A percentile compares a stretch with the other conserved stretches of the same genome.
These are phyloP conservation scores for Ustilago curta DNA, from an alignment of 1,284 basidiomycete species.

Conservation along the genomic window DNA sequence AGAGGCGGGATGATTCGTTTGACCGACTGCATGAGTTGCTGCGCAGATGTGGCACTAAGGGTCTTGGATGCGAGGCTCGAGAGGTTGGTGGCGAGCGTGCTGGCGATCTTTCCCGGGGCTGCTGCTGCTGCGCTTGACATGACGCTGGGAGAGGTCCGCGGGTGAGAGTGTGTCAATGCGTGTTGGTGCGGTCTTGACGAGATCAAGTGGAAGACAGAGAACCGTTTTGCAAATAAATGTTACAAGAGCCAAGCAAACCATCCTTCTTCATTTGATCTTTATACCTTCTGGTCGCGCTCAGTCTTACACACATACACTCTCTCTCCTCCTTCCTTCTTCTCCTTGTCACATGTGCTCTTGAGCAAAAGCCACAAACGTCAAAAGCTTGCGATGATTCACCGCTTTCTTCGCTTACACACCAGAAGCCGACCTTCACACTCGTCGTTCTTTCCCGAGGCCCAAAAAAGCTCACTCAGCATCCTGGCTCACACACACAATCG, in stretches of 20 bases:
- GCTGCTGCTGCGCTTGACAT: conserved; percentile 28
- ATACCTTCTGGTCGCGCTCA: no score
- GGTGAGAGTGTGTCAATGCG: background rate
- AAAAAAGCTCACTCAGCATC: conserved; percentile 30
- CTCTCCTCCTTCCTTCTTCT: no score
- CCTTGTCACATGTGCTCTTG: no score
- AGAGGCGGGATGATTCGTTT: conserved; percentile 85
- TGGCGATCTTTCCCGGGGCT: conserved; percentile 25
- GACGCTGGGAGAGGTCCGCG: background rate
- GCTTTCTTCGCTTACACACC: background rate
- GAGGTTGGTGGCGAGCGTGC: conserved; percentile 14
- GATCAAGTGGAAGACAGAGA: background rate
- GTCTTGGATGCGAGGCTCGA: conserved; percentile 18
- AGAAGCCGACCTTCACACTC: background rate
- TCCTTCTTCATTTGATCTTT: no score
- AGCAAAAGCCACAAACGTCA: no score
- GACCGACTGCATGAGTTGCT: conserved; percentile 69
- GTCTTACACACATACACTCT: no score
- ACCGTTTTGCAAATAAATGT: background rate
- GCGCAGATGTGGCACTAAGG: conserved; percentile 7
- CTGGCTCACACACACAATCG: background rate
- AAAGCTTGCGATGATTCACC: conserved; percentile 15
- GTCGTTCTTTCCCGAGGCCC: background rate
- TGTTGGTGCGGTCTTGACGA: background rate
- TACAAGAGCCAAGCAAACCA: no score